Base-by-base conservation (phyloP, 2,329 filamentous ascomycete genomes). In the Metarhizium robertsii region DNA sequence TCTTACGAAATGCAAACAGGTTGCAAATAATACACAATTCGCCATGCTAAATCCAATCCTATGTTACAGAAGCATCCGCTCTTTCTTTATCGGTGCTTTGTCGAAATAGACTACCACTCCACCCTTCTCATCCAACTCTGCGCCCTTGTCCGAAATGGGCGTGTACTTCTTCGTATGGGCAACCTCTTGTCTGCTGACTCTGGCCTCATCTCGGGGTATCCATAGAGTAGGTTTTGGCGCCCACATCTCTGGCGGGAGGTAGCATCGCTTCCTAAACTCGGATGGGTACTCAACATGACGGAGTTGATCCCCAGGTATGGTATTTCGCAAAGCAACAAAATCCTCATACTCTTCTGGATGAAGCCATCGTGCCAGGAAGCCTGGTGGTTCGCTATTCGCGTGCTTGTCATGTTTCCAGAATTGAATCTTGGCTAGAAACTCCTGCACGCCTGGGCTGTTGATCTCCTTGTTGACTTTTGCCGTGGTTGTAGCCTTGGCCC, bases 121-220 rank as follows among this genome's bases (percentile, higher is more conserved):
- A 2, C 72, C 72, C 58, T 68, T 68, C 6, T 64, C 64, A 50
- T 70, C 63, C 58, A 73, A 51, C 1, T 58, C 60, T 1, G 69
- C 66, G 2, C 71, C 71, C 4, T 58, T 56, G 68, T 96, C 90
- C 0, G 88, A 92, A 60, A 95, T 92, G 1, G 85, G 82, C 34
- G 90, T 88, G 36, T 88, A 79, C 63, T 80, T 82, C 61, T 76
- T 76, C 0, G 87, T 88, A 63, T 94, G 87, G 13, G 76, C 76
- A 53, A 94, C 77, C 70, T 95, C 91, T 67, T 95, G 88, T 63
- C 78, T 78, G 54, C 85, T 90, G 46, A 96, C 81, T 10, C 90
- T 88, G 29, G 84, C 80, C 1, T 79, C 72, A 64, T 96, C 91
- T 56, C 81, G 77, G 0, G 91, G 90, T 54, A 96, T 88, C 91